A percentile compares a stretch with the other conserved stretches of the same genome.
Evolutionary conservation across 371 early-diverging fungal genomes (phyloP).

Genomic region (Choanephora cucurbitarum): DNA sequence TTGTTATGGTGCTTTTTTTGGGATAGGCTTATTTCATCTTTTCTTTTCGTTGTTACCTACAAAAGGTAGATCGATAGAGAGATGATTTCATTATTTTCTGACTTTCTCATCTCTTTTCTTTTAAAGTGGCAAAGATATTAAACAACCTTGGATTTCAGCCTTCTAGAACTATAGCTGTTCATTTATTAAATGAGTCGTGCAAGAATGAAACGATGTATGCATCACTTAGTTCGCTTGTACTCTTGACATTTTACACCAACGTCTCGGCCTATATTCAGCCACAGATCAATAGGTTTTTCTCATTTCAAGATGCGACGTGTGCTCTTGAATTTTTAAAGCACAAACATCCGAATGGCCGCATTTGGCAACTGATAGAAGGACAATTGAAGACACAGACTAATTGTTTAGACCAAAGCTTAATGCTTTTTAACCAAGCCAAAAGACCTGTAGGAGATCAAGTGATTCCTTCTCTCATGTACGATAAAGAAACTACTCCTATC

Average conservation of each 20-base stretch:
- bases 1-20: slow-evolving; percentile 31
- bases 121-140: slow-evolving; percentile 23
- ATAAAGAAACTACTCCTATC: background rate
- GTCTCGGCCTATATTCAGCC: slow-evolving; percentile 27
- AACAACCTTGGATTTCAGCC: slow-evolving; percentile 27
- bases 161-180: slow-evolving; percentile 14
- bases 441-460: background rate
- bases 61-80: slow-evolving; percentile 24
- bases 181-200: slow-evolving; percentile 19
- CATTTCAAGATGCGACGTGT: slow-evolving; percentile 11
- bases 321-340: slow-evolving; percentile 20
- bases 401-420: slow-evolving; percentile 12
- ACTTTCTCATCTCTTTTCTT: no score
- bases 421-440: slow-evolving; percentile 15
- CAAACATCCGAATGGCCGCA: slow-evolving; percentile 18
- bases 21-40: slow-evolving; percentile 33
- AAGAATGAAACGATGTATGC: slow-evolving; percentile 26
- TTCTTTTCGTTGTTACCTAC: slow-evolving; percentile 30
- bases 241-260: slow-evolving; percentile 29
- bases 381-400: slow-evolving; percentile 25
- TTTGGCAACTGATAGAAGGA: slow-evolving; percentile 27
- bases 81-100: background rate
- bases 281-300: slow-evolving; percentile 14
- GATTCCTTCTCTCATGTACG: background rate
- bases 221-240: slow-evolving; percentile 20